A percentile compares a stretch with the other conserved stretches of the same genome.
Conservation (phyloP, 495 filamentous ascomycete species). For the Poronia punctata region DNA sequence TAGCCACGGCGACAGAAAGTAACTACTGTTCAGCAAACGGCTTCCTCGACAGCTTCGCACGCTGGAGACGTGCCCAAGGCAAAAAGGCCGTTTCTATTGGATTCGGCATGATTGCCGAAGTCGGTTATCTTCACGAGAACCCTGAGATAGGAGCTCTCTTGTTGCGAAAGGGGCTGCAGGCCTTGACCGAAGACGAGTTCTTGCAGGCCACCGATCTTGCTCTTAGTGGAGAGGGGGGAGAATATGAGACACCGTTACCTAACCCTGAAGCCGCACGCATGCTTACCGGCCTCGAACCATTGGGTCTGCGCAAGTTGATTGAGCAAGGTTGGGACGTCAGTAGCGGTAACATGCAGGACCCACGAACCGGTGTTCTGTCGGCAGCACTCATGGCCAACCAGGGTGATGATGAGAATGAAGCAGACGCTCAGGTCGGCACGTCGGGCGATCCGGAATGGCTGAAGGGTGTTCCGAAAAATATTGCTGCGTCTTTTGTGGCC, state of each 20-base stretch:
- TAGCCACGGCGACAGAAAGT: slow-evolving; percentile 25
- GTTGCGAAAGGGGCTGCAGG: slow-evolving; percentile 20
- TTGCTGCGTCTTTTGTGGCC: too few species aligned
- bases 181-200: slow-evolving; percentile 29
- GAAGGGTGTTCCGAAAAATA: too few species aligned
- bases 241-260: neutral
- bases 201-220: slow-evolving; percentile 27
- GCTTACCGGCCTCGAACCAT: slow-evolving; percentile 19
- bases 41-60: slow-evolving; percentile 32
- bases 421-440: too few species aligned
- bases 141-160: slow-evolving; percentile 19
- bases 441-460: too few species aligned
- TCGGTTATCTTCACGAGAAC: slow-evolving; percentile 22
- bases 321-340: slow-evolving; percentile 11
- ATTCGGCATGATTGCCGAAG: slow-evolving; percentile 17
- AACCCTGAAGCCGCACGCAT: slow-evolving; percentile 9
- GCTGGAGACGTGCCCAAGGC: slow-evolving; percentile 21
- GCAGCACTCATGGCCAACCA: neutral
- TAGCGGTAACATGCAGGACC: neutral
- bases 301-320: slow-evolving; percentile 12
- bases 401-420: too few species aligned
- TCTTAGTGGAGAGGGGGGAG: neutral
- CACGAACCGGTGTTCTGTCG: neutral
- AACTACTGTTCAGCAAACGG: slow-evolving; percentile 32
- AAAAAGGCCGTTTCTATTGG: slow-evolving; percentile 15